These are phyloP conservation scores for Salix caprea DNA, from an alignment of 345 rosid genomes.

Conservation along the genomic window DNA sequence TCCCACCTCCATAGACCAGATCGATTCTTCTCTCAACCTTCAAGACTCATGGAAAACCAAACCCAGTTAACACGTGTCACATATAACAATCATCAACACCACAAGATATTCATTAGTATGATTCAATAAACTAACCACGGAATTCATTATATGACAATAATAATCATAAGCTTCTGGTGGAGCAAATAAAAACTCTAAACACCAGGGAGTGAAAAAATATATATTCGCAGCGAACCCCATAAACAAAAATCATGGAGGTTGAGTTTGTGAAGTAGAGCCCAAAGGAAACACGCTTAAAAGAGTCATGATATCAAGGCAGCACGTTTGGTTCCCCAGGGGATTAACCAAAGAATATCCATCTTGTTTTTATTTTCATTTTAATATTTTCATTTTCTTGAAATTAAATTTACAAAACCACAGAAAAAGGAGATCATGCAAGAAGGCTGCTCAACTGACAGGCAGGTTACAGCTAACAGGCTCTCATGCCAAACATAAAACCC, in stretches of 20 bases:
- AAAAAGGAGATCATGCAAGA: conserved; percentile 72
- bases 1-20: conserved; percentile 95
- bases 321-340: conserved; percentile 49
- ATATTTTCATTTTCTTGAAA: background rate
- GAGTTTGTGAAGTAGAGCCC: conserved; percentile 21
- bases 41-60: conserved; percentile 30
- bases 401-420: background rate
- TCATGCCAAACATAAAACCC: conserved; percentile 58
- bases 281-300: conserved; percentile 25
- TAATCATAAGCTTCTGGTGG: conserved; percentile 11
- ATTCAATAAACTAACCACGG: too few relatives aligned
- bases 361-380: background rate
- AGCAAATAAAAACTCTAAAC: conserved; percentile 6
- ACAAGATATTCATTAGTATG: background rate
- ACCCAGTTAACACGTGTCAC: conserved; percentile 36
- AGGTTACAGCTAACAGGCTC: conserved; percentile 76
- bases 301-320: conserved; percentile 52
- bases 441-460: conserved; percentile 90
- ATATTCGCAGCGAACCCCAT: conserved; percentile 11
- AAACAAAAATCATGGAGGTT: conserved; percentile 26
- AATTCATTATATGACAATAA: background rate
- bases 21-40: conserved; percentile 94
- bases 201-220: background rate
- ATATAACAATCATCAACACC: conserved; percentile 20
- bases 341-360: conserved; percentile 5